These are phyloP conservation scores for Physcomitrium patens DNA, from an alignment of 225 moss, liverwort and hornwort genomes.

Conservation along the genomic window DNA sequence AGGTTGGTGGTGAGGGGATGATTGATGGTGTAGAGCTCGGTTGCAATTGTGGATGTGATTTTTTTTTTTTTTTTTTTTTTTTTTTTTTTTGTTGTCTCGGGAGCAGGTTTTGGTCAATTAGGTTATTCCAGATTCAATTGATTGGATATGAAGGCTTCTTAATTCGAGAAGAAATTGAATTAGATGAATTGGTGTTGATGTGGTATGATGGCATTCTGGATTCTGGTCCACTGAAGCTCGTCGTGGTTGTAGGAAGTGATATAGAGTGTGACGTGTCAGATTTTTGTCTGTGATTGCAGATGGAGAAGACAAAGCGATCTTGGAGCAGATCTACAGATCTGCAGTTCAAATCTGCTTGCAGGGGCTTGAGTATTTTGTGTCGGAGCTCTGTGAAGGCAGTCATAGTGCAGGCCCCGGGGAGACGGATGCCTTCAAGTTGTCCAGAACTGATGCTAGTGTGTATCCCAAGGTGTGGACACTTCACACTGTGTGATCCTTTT, in stretches of 20 bases:
- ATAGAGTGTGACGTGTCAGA: slow-evolving; percentile 25
- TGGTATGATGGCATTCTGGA: background rate
- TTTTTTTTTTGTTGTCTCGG: no score
- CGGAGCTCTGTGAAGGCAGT: slow-evolving; percentile 46
- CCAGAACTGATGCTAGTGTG: slow-evolving; percentile 46
- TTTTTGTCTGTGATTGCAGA: slow-evolving; percentile 48
- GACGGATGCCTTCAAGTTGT: slow-evolving; percentile 45
- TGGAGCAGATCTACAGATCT: slow-evolving; percentile 89
- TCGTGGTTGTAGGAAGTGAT: slow-evolving; percentile 5
- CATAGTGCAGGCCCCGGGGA: slow-evolving; percentile 59
- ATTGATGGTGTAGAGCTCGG: background rate
- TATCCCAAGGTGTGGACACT: slow-evolving; percentile 46
- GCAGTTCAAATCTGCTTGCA: slow-evolving; percentile 83
- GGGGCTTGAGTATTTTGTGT: slow-evolving; percentile 72
- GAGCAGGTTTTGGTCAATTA: background rate
- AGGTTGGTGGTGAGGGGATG: slow-evolving; percentile 50
- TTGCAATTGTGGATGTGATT: slow-evolving; percentile 14
- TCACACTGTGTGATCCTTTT: background rate
- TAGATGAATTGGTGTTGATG: slow-evolving; percentile 26
- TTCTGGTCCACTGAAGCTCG: background rate
- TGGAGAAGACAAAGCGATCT: slow-evolving; percentile 83
- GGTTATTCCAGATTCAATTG: slow-evolving; percentile 2
- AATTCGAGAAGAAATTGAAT: background rate
- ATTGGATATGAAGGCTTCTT: background rate
- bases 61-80: no score